phyloP scores from a whole-genome alignment of 2,329 filamentous ascomycete genomes.

The Penicillium crustosum region DNA sequence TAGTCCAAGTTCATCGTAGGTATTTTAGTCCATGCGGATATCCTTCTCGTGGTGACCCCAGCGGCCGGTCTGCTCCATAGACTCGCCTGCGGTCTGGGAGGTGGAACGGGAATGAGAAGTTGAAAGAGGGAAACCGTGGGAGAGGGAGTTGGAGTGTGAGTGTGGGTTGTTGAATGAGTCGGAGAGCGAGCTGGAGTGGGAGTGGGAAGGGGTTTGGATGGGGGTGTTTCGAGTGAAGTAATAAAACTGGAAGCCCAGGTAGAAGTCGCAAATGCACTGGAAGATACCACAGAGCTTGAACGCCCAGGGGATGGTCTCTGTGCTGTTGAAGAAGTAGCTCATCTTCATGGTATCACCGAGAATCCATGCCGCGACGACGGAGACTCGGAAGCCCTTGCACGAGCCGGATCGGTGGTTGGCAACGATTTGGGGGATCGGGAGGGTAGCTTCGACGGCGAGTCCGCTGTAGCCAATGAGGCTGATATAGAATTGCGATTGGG shows the following conservation, averaged over 20 bases:
- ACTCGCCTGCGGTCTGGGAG: slow-evolving; percentile 23
- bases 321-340: slow-evolving; percentile 50
- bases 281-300: slow-evolving; percentile 52
- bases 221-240: slow-evolving; percentile 39
- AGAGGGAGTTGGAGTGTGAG: background rate
- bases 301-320: slow-evolving; percentile 47
- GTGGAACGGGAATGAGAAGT: slow-evolving; percentile 19
- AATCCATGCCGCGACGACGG: slow-evolving; percentile 50
- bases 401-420: slow-evolving; percentile 49
- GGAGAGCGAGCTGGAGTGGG: slow-evolving; percentile 10
- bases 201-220: slow-evolving; percentile 19
- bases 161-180: slow-evolving; percentile 3
- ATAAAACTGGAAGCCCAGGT: slow-evolving; percentile 50
- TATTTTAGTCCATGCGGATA: slow-evolving; percentile 38
- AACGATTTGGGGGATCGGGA: slow-evolving; percentile 50
- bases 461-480: slow-evolving; percentile 47
- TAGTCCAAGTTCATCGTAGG: slow-evolving; percentile 5
- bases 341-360: slow-evolving; percentile 53
- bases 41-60: slow-evolving; percentile 39
- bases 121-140: background rate
- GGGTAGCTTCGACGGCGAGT: slow-evolving; percentile 49
- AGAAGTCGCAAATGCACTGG: slow-evolving; percentile 49
- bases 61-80: slow-evolving; percentile 25
- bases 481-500: slow-evolving; percentile 45
- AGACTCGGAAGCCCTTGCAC: slow-evolving; percentile 51